Evolutionary conservation across 495 filamentous ascomycete species (phyloP).

Genomic region (Penicillium riverlandense): DNA sequence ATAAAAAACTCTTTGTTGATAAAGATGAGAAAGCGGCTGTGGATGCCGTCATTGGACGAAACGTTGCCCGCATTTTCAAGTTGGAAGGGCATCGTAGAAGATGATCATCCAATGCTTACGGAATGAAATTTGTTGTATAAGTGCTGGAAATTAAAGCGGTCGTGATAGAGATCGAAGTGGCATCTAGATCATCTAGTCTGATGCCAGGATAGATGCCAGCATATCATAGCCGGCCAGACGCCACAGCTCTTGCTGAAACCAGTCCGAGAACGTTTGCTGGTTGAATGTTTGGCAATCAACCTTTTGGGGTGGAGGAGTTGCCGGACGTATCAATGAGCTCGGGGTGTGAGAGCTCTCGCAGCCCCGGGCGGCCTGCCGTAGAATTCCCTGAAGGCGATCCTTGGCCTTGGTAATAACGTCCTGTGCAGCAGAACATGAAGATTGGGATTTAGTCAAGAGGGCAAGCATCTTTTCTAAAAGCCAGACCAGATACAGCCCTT

Average conservation of each 20-base stretch:
- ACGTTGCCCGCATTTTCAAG: conserved; percentile 59
- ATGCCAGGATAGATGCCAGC: conserved; percentile 7
- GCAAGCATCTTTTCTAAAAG: conserved; percentile 27
- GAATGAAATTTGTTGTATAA: not conserved
- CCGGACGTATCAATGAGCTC: conserved; percentile 14
- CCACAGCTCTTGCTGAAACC: conserved; percentile 44
- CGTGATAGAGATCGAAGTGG: no score
- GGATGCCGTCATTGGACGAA: conserved; percentile 58
- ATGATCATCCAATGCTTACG: no score
- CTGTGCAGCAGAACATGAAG: no score
- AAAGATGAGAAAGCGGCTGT: no score
- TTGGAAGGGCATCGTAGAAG: conserved; percentile 27
- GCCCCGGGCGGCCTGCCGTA: conserved; percentile 35
- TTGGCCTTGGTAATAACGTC: conserved; percentile 17
- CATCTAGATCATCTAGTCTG: not conserved
- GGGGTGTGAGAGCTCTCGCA: conserved; percentile 19
- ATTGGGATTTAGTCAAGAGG: no score
- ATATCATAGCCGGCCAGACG: conserved; percentile 44
- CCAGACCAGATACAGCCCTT: conserved; percentile 29
- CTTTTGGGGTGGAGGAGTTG: conserved; percentile 13
- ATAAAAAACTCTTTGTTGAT: conserved; percentile 53
- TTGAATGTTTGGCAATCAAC: not conserved
- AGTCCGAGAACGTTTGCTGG: conserved; percentile 25
- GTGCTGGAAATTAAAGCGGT: no score
- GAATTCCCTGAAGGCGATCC: conserved; percentile 30